Base-by-base conservation (phyloP, 2,329 filamentous ascomycete species). In the Phialophora tarda region DNA sequence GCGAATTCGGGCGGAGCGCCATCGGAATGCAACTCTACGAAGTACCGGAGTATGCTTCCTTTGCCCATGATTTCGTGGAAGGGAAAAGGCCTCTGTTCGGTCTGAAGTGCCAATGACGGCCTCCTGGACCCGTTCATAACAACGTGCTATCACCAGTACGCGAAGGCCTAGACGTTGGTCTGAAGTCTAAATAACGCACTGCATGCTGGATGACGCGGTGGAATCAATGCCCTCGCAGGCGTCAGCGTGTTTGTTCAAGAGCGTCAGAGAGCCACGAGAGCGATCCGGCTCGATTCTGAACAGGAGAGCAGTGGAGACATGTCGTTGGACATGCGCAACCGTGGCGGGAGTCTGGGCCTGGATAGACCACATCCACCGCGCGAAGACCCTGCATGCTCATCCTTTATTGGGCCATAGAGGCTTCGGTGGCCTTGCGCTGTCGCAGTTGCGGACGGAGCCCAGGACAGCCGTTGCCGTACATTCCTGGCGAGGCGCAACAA, bases 181-280 rank as follows among this genome's bases (percentile, higher is more conserved):
- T 51, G 24, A 26, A 51, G 48, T 12, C 12, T 6, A 17, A 23
- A 44, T 44, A 53, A 44, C 28, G 32, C n/a, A 28, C 47, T 26
- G 59, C 47, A 54, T 53, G 48, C 53, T 23, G 59, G 48, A 38
- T 61, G 59, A 53, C 59, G 57, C 57, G 38, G 57, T 59, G 57
- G 57, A 44, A 59, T 59, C 24, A 7, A 59, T 23, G 6, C 41
- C 30, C 47, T 48, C n/a, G 3, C 41, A 21, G 28, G 26, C 44
- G 57, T 59, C 59, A 61, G 59, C 59, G 44, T 24, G 26, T 21
- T 34, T 32, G 53, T 30, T 28, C n/a, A 4, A 28, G 32, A 34
- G 28, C 3, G 28, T 7, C 28, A 14, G 34, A 38, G 34, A 41
- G 34, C 34, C 12, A 41, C 3, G 47, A 50, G 57, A 23, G 57